A percentile compares a stretch with the other conserved stretches of the same genome.
Conservation (phyloP, 179 eudicot genomes). For the Silene vulgaris region DNA sequence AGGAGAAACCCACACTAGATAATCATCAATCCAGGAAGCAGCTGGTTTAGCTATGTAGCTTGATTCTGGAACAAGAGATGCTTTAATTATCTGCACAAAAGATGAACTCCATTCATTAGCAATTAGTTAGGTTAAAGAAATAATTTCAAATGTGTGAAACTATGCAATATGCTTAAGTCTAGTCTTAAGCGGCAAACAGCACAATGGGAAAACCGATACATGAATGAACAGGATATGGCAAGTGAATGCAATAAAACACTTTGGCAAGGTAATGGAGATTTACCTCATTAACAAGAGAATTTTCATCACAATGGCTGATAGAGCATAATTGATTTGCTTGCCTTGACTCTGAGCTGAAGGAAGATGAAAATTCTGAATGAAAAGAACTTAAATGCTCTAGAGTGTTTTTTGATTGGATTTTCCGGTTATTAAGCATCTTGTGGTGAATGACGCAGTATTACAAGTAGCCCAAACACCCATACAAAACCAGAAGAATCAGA, state of each 20-base stretch:
- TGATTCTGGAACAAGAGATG: conserved; percentile 69
- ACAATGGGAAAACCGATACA: background rate
- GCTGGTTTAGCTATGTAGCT: conserved; percentile 97
- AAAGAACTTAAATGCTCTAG: background rate
- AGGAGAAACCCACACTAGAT: conserved; percentile 96
- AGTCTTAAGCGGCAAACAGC: background rate
- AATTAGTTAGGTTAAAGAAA: background rate
- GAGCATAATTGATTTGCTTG: conserved; percentile 95
- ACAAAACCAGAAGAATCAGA: background rate
- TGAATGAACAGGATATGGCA: background rate
- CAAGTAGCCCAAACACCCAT: background rate
- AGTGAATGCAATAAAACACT: background rate
- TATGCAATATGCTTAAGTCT: background rate
- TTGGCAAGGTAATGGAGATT: background rate
- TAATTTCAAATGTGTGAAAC: background rate
- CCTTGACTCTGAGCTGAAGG: conserved; percentile 74
- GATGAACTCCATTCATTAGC: conserved; percentile 12
- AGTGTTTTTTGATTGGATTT: background rate
- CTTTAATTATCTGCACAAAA: conserved; percentile 66
- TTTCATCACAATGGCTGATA: conserved; percentile 80
- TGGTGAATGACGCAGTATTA: background rate
- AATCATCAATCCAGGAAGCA: conserved; percentile 99
- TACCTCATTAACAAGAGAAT: conserved; percentile 97
- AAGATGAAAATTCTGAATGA: background rate
- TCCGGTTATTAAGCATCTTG: background rate